Base-by-base conservation (phyloP, 192 early-diverging fungal species). In the Rhizoclosmatium globosum region DNA sequence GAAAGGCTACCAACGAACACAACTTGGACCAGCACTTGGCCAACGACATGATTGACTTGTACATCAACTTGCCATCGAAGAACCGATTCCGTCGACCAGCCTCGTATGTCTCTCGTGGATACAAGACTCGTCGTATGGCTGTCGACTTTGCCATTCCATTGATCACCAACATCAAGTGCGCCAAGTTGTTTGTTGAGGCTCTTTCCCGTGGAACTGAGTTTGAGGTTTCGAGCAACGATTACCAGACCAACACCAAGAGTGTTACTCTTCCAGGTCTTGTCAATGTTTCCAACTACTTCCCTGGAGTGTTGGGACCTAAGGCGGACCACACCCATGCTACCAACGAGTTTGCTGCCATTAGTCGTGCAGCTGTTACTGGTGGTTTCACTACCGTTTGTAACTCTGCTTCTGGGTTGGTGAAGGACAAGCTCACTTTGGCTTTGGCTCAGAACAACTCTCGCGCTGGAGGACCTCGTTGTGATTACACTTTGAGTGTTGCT, bases 161-260 rank as follows among this genome's bases (percentile, higher is more conserved):
- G 80, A 96, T 99, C 82, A 99, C 98, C 74, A 99, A 99, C 81
- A 91, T 99, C 87, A 99, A 99, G 88, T 98, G 97, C 81, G 98
- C 98, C 78, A 98, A 98, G 89, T 83, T 99, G 70, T 98, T 99
- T 76, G 87, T 99, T 57, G 98, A 99, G 87, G 98, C 98, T 0
- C 86, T 98, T 71, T 91, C 93, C 17, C 93, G 96, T 61, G 76
- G 83, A 42, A 64, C 80, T n/a, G 85, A 84, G 61, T 93, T 89
- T 85, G 94, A 97, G 71, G 90, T 99, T 39, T 82, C 89, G 15
- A 83, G 90, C 62, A 92, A 96, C 74, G 98, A 99, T 85, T 98
- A 92, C 86, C 94, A 98, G 83, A 93, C 95, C 39, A 94, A 93
- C 74, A 92, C 96, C 87, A 91, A 90, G 60, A 93, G 92, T 47